Conservation (phyloP, 495 filamentous ascomycete genomes). For the Beverwykella pulmonaria region DNA sequence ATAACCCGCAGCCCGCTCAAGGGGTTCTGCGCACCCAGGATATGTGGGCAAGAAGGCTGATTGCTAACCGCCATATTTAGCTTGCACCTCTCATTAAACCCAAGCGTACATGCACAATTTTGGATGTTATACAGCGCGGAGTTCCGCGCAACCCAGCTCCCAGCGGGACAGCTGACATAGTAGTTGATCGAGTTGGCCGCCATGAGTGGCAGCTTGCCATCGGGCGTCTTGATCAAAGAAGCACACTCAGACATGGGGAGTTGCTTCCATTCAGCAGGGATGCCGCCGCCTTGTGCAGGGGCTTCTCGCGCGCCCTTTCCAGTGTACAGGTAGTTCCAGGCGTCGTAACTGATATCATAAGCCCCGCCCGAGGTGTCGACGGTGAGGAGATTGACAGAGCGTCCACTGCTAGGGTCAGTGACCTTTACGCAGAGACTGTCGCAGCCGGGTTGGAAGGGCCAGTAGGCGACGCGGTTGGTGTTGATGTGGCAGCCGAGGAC, state of each 20-base stretch:
- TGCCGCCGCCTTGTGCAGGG: constrained; percentile 27
- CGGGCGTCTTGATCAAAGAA: constrained; percentile 13
- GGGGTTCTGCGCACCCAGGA: constrained; percentile 20
- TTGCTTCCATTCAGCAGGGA: constrained; percentile 17
- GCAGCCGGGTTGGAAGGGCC: constrained; percentile 22
- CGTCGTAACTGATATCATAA: constrained; percentile 34
- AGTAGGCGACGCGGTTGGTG: constrained; percentile 35
- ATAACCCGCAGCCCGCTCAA: not conserved
- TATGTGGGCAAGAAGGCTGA: constrained; percentile 28
- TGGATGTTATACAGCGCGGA: constrained; percentile 28
- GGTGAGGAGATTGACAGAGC: constrained; percentile 31
- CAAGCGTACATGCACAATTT: constrained; percentile 27
- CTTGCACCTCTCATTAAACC: constrained; percentile 22
- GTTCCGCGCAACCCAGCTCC: constrained; percentile 21
- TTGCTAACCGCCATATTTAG: constrained; percentile 30
- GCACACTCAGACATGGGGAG: constrained; percentile 15
- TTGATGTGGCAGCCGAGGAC: constrained; percentile 33
- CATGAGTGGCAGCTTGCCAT: constrained; percentile 30
- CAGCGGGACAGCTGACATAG: constrained; percentile 19
- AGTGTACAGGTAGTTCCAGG: constrained; percentile 33
- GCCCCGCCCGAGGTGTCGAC: constrained; percentile 32
- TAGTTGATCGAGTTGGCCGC: constrained; percentile 32
- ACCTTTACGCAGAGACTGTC: constrained; percentile 21
- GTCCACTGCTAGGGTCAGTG: constrained; percentile 5
- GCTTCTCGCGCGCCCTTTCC: constrained; percentile 8